phyloP scores from a whole-genome alignment of 139 green algal species.

The Coelastrella sp. region DNA sequence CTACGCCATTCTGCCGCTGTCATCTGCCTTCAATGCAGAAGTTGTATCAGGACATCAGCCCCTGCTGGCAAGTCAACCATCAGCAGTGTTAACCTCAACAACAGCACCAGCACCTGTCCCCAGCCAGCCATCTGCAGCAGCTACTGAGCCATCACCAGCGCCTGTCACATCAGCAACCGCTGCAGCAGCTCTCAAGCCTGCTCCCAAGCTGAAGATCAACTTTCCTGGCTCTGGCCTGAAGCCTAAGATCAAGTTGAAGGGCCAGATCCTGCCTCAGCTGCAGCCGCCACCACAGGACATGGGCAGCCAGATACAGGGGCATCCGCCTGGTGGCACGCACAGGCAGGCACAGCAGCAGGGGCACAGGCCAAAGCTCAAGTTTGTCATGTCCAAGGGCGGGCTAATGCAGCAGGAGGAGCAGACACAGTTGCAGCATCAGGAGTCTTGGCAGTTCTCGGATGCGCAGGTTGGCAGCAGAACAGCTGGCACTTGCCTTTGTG shows the following conservation, averaged over 20 bases:
- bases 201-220: slow-evolving; percentile 16
- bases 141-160: slow-evolving; percentile 6
- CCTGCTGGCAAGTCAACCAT: background rate
- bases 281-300: slow-evolving; percentile 16
- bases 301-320: slow-evolving; percentile 9
- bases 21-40: no score
- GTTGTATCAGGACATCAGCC: no score
- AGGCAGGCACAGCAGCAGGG: background rate
- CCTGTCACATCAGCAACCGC: background rate
- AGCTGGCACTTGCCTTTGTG: background rate
- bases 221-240: background rate
- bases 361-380: slow-evolving; percentile 31
- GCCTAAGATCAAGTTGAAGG: slow-evolving; percentile 28
- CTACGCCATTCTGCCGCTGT: no score
- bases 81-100: slow-evolving; percentile 1
- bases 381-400: background rate
- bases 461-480: background rate
- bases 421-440: slow-evolving; percentile 32
- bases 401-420: slow-evolving; percentile 7
- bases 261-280: slow-evolving; percentile 12
- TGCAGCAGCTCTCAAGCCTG: background rate
- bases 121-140: background rate
- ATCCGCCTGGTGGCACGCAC: background rate
- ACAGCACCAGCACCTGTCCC: background rate
- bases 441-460: slow-evolving; percentile 2